Conservation (phyloP, 2,329 filamentous ascomycete species). For the Clathrospora elynae region DNA sequence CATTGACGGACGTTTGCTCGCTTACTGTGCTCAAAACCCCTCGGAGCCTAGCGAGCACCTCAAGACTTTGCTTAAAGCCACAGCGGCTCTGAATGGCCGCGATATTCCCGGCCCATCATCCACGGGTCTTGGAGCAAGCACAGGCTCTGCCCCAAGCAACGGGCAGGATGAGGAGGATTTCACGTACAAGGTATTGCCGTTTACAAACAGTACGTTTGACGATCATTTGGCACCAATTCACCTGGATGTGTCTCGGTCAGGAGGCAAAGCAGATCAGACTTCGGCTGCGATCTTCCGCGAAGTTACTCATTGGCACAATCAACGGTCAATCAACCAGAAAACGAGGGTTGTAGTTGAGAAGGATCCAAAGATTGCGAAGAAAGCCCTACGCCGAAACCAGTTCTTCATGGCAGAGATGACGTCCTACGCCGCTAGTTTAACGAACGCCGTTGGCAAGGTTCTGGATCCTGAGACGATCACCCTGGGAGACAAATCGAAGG, state of each 20-base stretch:
- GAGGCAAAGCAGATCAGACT: slow-evolving; percentile 31
- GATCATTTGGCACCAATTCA: slow-evolving; percentile 54
- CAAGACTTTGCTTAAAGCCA: slow-evolving; percentile 24
- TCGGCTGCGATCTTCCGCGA: slow-evolving; percentile 55
- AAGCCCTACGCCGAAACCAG: slow-evolving; percentile 22
- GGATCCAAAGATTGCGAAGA: slow-evolving; percentile 43
- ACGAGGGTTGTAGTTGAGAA: slow-evolving; percentile 33
- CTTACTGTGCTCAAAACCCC: slow-evolving; percentile 30
- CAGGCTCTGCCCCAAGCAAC: slow-evolving; percentile 3
- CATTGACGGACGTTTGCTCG: slow-evolving; percentile 59
- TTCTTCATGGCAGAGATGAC: slow-evolving; percentile 26
- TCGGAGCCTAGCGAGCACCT: slow-evolving; percentile 28
- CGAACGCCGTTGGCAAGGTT: slow-evolving; percentile 23
- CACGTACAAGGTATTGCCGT: slow-evolving; percentile 51
- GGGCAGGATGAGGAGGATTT: slow-evolving; percentile 12
- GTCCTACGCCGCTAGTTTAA: slow-evolving; percentile 22
- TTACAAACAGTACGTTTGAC: slow-evolving; percentile 56
- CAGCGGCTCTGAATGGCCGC: slow-evolving; percentile 24
- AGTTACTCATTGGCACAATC: slow-evolving; percentile 67
- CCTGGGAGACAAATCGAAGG: slow-evolving; percentile 36
- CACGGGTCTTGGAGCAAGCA: slow-evolving; percentile 4
- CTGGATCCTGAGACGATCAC: slow-evolving; percentile 25
- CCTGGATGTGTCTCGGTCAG: slow-evolving; percentile 42
- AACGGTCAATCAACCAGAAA: slow-evolving; percentile 56
- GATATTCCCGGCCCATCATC: slow-evolving; percentile 18